phyloP scores from a whole-genome alignment of 75 land plant species.

The Adiantum capillusveneris region DNA sequence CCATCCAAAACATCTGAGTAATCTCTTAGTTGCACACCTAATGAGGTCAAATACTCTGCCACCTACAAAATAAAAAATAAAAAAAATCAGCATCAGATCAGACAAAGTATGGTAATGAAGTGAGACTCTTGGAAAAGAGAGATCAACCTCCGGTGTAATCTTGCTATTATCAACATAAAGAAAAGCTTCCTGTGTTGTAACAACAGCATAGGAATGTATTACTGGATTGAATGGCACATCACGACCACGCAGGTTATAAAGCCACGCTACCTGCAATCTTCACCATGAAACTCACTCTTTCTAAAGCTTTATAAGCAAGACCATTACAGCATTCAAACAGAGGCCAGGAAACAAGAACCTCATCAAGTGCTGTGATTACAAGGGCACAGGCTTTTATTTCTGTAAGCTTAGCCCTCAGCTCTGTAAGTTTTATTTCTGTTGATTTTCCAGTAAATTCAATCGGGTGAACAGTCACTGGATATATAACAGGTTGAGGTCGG shows the following conservation, averaged over 20 bases:
- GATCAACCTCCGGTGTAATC: constrained; percentile 61
- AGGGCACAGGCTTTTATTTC: constrained; percentile 71
- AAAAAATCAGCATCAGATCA: no score
- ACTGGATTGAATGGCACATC: constrained; percentile 95
- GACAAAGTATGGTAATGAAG: no score
- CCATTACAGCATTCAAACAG: not conserved
- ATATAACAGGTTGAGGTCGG: constrained; percentile 45
- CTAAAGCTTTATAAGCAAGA: not conserved
- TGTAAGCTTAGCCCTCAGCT: constrained; percentile 58
- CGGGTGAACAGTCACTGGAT: constrained; percentile 64
- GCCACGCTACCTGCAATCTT: constrained; percentile 85
- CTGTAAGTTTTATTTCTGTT: constrained; percentile 65
- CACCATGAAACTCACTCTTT: no score
- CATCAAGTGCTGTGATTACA: constrained; percentile 78
- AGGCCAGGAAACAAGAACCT: constrained; percentile 29
- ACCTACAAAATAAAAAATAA: constrained; percentile 32
- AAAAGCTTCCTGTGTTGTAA: constrained; percentile 61
- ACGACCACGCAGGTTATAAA: constrained; percentile 84
- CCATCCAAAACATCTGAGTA: constrained; percentile 56
- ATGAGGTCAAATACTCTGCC: constrained; percentile 36
- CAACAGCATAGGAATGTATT: constrained; percentile 84
- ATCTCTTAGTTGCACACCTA: constrained; percentile 55
- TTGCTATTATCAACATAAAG: constrained; percentile 86
- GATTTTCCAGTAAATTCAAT: constrained; percentile 78
- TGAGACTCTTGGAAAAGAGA: no score